phyloP scores from a whole-genome alignment of 176 grass and related monocot species.

The Leersia perrieri region DNA sequence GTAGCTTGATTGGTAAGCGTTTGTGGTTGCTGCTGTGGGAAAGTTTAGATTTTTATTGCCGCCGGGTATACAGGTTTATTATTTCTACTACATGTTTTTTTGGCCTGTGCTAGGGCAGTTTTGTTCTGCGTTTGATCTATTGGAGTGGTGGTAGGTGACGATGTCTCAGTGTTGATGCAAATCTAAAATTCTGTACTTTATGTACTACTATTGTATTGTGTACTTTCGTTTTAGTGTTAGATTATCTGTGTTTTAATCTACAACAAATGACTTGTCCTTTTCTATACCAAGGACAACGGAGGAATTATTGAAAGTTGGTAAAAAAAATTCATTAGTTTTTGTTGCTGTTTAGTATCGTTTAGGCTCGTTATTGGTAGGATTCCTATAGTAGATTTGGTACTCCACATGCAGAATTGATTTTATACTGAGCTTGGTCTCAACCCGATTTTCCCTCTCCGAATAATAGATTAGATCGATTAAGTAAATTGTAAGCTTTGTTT shows the following conservation, averaged over 20 bases:
- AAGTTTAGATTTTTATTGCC: too few relatives aligned
- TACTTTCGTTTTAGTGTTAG: not conserved
- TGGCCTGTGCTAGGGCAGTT: not conserved
- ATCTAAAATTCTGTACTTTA: not conserved
- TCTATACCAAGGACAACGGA: not conserved
- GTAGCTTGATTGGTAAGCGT: not conserved
- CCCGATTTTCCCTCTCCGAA: too few relatives aligned
- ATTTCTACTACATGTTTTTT: too few relatives aligned
- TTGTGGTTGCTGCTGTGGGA: too few relatives aligned
- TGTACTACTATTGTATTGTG: not conserved
- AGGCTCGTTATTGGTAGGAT: not conserved
- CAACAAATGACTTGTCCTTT: too few relatives aligned
- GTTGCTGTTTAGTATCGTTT: not conserved
- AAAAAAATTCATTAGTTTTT: too few relatives aligned
- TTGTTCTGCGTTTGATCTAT: not conserved
- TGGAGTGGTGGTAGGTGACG: not conserved
- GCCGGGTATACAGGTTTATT: not conserved
- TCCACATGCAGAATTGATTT: not conserved
- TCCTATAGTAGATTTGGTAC: not conserved
- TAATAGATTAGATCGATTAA: not conserved
- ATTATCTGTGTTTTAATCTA: too few relatives aligned
- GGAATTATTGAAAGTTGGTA: not conserved
- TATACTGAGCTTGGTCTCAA: not conserved
- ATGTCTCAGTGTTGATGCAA: not conserved
- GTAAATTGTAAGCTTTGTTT: not conserved